A percentile compares a stretch with the other conserved stretches of the same genome.
These are phyloP conservation scores for Lepidium aucheri DNA, from an alignment of 345 rosid genomes.

Conservation along the genomic window DNA sequence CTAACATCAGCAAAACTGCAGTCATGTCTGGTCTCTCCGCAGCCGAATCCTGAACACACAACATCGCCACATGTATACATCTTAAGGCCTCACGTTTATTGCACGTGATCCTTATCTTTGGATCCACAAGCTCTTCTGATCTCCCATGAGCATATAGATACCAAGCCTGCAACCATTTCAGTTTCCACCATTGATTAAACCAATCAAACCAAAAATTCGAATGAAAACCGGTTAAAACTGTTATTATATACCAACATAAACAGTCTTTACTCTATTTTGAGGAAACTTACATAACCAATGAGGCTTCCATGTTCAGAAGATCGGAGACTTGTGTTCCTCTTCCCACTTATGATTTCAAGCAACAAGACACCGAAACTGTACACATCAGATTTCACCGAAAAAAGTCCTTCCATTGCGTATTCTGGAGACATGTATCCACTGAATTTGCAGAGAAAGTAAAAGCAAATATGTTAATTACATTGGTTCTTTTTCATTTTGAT, in stretches of 20 bases:
- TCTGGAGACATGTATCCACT: slow-evolving; percentile 80
- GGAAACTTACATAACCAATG: slow-evolving; percentile 44
- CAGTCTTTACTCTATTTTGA: neutral
- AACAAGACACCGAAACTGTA: slow-evolving; percentile 66
- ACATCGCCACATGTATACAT: slow-evolving; percentile 73
- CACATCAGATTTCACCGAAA: slow-evolving; percentile 65
- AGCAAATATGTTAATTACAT: neutral
- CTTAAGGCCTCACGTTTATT: slow-evolving; percentile 38
- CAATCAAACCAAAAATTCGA: neutral
- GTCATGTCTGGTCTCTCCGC: slow-evolving; percentile 63
- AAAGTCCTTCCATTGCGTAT: slow-evolving; percentile 70
- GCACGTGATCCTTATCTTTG: slow-evolving; percentile 33
- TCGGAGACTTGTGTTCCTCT: slow-evolving; percentile 44
- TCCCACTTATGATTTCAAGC: slow-evolving; percentile 53
- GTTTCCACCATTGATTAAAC: neutral
- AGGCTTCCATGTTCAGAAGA: slow-evolving; percentile 34
- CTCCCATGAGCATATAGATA: slow-evolving; percentile 53
- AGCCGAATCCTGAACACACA: slow-evolving; percentile 80
- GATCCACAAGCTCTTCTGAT: slow-evolving; percentile 56
- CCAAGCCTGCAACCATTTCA: slow-evolving; percentile 57
- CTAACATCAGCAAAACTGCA: slow-evolving; percentile 51
- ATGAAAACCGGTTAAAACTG: neutral
- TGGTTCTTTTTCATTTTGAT: neutral
- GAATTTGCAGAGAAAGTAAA: slow-evolving; percentile 2
- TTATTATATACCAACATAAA: neutral